Base-by-base conservation (phyloP, 495 filamentous ascomycete species). In the Aspergillus hancockii region DNA sequence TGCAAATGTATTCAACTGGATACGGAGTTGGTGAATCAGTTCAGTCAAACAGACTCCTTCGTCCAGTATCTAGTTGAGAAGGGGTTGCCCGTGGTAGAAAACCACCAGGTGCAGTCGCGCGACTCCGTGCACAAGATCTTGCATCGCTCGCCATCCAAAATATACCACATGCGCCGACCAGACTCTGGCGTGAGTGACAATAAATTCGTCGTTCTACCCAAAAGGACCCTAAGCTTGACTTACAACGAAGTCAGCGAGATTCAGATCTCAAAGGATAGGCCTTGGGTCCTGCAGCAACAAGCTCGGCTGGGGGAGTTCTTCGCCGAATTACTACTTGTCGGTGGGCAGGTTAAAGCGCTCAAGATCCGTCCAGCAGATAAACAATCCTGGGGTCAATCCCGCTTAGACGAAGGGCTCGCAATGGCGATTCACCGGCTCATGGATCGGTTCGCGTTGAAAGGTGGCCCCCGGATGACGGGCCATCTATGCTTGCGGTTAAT, bases 201-300 rank as follows among this genome's bases (percentile, higher is more conserved):
- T 34, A 66, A 80, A 41, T 79, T 81, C 66, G 79, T 85, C 1
- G 63, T 82, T 18, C 69, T 90, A 14, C 88, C 90, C 0, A 78
- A 75, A 9, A 62, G 75, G 6, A 82, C 82, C 0, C 43, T 76
- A 3, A 77, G 71, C 43, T 75, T 81, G 58, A 91, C 87, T 0
- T 79, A 79, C 55, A 63, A 72, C 2, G 71, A 83, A 45, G 61
- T 91, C 38, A 80, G 79, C 40, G 63, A 74, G 28, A 74, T 91
- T 4, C 64, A 75, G 13, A 86, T 90, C 43, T 80, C 78, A 2
- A 69, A 76, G 10, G 72, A 81, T 1, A 74, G 67, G 4, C 87
- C 88, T 0, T 91, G 86, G 84, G 70, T 90, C 28, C 65, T 93
- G 49, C 86, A 92, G 66, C 82, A 91, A 62, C 88, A 81, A 63